Conservation (phyloP, 2,329 filamentous ascomycete genomes). For the Diplodia sapinea region DNA sequence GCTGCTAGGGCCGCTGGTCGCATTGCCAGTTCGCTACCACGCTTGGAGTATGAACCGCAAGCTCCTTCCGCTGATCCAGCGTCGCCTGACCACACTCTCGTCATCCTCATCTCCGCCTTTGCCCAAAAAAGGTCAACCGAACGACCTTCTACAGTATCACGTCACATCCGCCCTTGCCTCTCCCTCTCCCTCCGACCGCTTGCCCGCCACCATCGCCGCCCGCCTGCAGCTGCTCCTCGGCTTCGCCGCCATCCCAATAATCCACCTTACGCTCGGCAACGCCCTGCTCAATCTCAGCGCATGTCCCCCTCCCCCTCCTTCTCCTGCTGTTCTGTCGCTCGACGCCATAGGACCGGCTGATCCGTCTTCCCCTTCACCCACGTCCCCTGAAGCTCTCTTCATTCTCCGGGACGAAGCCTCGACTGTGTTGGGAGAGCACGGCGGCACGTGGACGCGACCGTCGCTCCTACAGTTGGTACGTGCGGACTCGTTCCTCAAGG, state of each 20-base stretch:
- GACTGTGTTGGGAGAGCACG: constrained; percentile 32
- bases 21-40: constrained; percentile 26
- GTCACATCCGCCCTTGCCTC: constrained; percentile 16
- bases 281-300: constrained; percentile 13
- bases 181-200: not conserved
- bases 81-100: not conserved
- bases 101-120: not conserved
- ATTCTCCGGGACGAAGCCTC: constrained; percentile 36
- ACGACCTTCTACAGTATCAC: constrained; percentile 21
- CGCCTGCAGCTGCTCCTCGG: constrained; percentile 34
- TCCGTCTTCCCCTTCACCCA: not conserved
- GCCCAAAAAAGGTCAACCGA: not conserved
- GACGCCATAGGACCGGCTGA: too few relatives aligned
- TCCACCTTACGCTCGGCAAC: constrained; percentile 7
- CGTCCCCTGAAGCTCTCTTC: not conserved
- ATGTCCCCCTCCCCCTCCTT: not conserved
- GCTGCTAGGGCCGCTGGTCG: constrained; percentile 24
- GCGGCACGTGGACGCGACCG: not conserved
- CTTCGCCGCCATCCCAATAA: constrained; percentile 39
- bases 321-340: not conserved
- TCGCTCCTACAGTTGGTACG: constrained; percentile 34
- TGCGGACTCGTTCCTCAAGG: constrained; percentile 42
- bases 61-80: constrained; percentile 23
- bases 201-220: constrained; percentile 17
- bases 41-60: constrained; percentile 20